A percentile compares a stretch with the other conserved stretches of the same genome.
Conservation (phyloP, 768 basidiomycete genomes). For the Imleria badia region DNA sequence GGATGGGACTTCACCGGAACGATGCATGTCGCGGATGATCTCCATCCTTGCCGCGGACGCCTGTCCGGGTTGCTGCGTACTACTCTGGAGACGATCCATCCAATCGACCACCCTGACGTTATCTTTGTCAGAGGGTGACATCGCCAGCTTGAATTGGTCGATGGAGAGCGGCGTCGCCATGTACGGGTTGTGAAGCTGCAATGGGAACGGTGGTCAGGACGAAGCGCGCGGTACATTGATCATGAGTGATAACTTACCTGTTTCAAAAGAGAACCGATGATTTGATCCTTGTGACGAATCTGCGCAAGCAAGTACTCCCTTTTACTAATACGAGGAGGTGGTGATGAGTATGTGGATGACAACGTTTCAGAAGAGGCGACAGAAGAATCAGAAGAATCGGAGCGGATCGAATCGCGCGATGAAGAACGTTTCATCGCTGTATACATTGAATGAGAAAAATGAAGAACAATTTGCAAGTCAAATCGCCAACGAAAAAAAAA, state of each 20-base stretch:
- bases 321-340: constrained; percentile 53
- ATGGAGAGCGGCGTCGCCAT: constrained; percentile 76
- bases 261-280: constrained; percentile 82
- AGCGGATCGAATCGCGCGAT: constrained; percentile 17
- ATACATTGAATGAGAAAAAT: not conserved
- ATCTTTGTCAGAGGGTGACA: constrained; percentile 69
- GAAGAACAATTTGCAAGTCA: not conserved
- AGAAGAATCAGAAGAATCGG: constrained; percentile 29
- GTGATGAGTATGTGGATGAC: constrained; percentile 31
- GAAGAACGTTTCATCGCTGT: constrained; percentile 18
- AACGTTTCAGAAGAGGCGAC: constrained; percentile 39
- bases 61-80: constrained; percentile 50
- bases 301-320: constrained; percentile 84
- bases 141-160: constrained; percentile 75
- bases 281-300: constrained; percentile 83
- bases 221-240: not conserved
- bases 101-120: constrained; percentile 71
- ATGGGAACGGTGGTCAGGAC: not conserved
- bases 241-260: constrained; percentile 47
- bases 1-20: constrained; percentile 20
- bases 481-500: not conserved
- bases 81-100: constrained; percentile 68
- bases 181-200: constrained; percentile 70
- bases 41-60: constrained; percentile 31
- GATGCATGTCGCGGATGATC: constrained; percentile 32